Evolutionary conservation across 306 rosid species (phyloP).

Genomic region (Cucurbita maxima): DNA sequence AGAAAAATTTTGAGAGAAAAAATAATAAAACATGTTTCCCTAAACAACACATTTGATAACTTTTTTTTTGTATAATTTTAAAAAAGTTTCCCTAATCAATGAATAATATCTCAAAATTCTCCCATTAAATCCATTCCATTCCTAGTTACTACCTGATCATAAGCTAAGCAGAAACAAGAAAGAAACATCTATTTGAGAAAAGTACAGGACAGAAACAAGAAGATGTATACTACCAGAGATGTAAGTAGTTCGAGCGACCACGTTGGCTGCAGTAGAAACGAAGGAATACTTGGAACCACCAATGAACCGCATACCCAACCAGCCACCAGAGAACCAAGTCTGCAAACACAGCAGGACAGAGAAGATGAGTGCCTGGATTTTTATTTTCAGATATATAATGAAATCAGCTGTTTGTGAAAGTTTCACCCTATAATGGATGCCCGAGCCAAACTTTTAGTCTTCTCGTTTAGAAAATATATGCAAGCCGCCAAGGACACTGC

Average conservation of each 20-base stretch:
- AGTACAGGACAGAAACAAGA: conserved; percentile 71
- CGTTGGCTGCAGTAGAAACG: conserved; percentile 58
- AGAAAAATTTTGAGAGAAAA: too few species aligned
- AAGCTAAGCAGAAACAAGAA: not conserved
- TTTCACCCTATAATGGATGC: conserved; percentile 64
- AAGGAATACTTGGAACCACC: conserved; percentile 63
- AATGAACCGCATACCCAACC: conserved; percentile 89
- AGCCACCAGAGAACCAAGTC: conserved; percentile 66
- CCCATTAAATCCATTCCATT: not conserved
- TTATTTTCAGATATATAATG: not conserved
- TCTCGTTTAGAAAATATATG: conserved; percentile 90
- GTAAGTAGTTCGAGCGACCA: conserved; percentile 87
- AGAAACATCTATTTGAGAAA: conserved; percentile 43
- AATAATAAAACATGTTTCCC: too few species aligned
- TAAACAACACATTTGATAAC: too few species aligned
- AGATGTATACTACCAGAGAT: conserved; percentile 62
- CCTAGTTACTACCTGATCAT: not conserved
- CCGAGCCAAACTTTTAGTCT: conserved; percentile 81
- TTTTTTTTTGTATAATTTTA: too few species aligned
- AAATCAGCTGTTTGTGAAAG: not conserved
- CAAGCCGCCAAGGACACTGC: conserved; percentile 92
- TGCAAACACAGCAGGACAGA: conserved; percentile 6
- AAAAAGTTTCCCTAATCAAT: too few species aligned
- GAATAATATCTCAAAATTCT: not conserved
- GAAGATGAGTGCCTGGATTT: not conserved